phyloP scores from a whole-genome alignment of 2,329 filamentous ascomycete species.

The Beauveria sp. region DNA sequence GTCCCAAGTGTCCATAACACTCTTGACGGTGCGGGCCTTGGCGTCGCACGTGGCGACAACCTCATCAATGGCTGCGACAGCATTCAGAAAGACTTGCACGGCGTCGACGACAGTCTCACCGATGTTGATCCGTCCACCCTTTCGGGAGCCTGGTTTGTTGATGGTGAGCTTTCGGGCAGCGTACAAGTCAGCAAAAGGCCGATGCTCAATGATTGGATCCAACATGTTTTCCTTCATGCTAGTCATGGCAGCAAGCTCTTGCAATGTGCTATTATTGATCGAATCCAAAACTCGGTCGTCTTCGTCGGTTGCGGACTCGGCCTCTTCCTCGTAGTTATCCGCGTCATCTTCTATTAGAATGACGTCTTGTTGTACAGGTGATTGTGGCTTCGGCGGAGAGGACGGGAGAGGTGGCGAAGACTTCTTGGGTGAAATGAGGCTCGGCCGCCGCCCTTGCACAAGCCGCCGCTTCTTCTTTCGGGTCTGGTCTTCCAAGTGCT shows the following conservation, averaged over 20 bases:
- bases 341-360: constrained; percentile 34
- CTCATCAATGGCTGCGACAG: constrained; percentile 75
- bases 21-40: constrained; percentile 52
- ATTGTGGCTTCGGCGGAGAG: constrained; percentile 5
- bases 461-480: constrained; percentile 26
- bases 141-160: constrained; percentile 39
- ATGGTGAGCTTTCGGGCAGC: constrained; percentile 59
- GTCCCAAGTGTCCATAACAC: constrained; percentile 39
- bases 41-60: constrained; percentile 70
- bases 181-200: constrained; percentile 63
- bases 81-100: constrained; percentile 64
- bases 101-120: constrained; percentile 45
- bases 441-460: constrained; percentile 27
- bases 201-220: constrained; percentile 59
- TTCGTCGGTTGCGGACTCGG: constrained; percentile 21
- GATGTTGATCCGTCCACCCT: constrained; percentile 38
- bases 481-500: constrained; percentile 21
- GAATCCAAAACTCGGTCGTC: constrained; percentile 58
- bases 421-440: constrained; percentile 14
- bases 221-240: constrained; percentile 64
- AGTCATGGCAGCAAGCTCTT: constrained; percentile 76
- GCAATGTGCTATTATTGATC: constrained; percentile 70
- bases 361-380: constrained; percentile 17
- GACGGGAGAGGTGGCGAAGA: constrained; percentile 16
- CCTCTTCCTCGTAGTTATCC: constrained; percentile 32